Base-by-base conservation (phyloP, 2,329 filamentous ascomycete species). In the Fusarium marasasianum region DNA sequence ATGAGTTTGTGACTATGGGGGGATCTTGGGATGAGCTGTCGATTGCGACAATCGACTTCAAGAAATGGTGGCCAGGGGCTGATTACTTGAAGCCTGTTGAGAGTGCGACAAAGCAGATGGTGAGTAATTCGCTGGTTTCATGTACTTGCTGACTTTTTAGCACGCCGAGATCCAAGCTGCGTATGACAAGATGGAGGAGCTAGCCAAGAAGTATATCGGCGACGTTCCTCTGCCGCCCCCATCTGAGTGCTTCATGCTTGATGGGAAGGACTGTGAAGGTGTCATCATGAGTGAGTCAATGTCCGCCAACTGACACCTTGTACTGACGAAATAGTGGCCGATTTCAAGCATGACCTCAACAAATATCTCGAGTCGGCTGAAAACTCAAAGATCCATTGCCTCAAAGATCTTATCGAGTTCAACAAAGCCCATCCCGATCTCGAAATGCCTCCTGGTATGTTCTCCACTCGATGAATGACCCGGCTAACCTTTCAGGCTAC, bases 121-220 rank as follows among this genome's bases (percentile, higher is more conserved):
- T 51, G 31, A 35, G 48, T 35, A 3, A 0, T 1, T 2, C 15
- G 3, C 5, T 13, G 5, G 0, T 3, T 41, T 3, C 0, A 10
- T 15, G 54, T 7, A 0, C 31, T 5, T 13, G 13, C 37, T 54
- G n/a, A 54, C 51, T 20, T 8, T 40, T 2, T 20, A 51, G 48
- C 48, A 35, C 48, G 6, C 48, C 12, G 48, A 51, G 11, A 51
- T 51, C 17, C 31, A 51, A 24, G 48, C 48, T 24, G 31, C 48
- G 4, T 51, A 51, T 3, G 8, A 35, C 4, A 51, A 51, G 17
- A 51, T 51, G 17, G 31, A 24, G 8, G 6, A 13, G 3, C 8
- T 20, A 1, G 31, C 48, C 15, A 35, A 35, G 31, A 51, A 51
- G 22, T 35, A 51, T 35, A n/a, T 51, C 31, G 22, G 31, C 3